Percentiles rank a stretch among this genome's conserved stretches.
Evolutionary conservation across 2,329 filamentous ascomycete genomes (phyloP).

Genomic region (Podosphaera fusca): DNA sequence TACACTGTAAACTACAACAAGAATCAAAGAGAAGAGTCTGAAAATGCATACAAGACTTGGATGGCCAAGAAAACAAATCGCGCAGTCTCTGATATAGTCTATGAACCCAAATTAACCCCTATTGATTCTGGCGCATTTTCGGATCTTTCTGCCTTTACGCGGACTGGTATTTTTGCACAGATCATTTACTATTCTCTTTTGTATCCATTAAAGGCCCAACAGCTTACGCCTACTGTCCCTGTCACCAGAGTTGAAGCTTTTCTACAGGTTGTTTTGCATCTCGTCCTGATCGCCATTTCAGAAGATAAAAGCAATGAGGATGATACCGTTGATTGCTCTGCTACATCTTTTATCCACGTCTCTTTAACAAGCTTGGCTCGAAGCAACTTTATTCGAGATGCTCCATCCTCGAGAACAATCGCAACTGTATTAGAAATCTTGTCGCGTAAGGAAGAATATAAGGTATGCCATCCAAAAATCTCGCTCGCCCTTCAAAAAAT

Average conservation of each 20-base stretch:
- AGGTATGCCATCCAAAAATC: conserved; percentile 67
- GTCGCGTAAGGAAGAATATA: conserved; percentile 48
- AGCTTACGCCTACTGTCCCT: conserved; percentile 51
- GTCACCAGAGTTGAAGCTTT: conserved; percentile 73
- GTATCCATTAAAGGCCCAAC: conserved; percentile 50
- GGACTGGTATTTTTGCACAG: conserved; percentile 68
- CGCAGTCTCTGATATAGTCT: conserved; percentile 61
- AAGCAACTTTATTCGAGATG: conserved; percentile 34
- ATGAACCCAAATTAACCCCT: conserved; percentile 60
- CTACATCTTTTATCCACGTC: conserved; percentile 47
- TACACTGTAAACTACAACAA: conserved; percentile 93
- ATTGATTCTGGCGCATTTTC: conserved; percentile 60
- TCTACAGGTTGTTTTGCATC: conserved; percentile 72
- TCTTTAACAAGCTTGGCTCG: conserved; percentile 41
- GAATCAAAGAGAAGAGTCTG: conserved; percentile 89
- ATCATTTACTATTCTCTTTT: conserved; percentile 72
- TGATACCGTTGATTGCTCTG: conserved; percentile 22
- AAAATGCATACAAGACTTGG: conserved; percentile 67
- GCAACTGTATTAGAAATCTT: conserved; percentile 39
- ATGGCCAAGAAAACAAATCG: conserved; percentile 75
- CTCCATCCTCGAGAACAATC: conserved; percentile 35
- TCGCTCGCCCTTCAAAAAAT: conserved; percentile 62
- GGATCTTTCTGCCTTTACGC: conserved; percentile 55
- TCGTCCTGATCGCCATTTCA: conserved; percentile 62
- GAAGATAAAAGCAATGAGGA: conserved; percentile 49